Conservation (phyloP, 306 rosid species). For the Astragalus membranaceus region DNA sequence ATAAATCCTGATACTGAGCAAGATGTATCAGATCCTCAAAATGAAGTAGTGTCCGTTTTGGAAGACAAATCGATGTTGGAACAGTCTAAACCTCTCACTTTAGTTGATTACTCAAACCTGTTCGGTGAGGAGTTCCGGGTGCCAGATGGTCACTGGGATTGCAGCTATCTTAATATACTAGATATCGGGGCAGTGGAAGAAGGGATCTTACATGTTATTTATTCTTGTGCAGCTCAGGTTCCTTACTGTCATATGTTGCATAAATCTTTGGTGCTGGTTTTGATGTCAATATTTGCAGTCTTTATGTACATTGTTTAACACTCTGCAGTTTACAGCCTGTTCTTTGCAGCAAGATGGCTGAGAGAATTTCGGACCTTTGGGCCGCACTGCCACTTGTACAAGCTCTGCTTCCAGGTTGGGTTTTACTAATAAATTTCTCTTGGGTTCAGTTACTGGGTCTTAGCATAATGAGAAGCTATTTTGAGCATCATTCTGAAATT, state of each 20-base stretch:
- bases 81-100: slow-evolving; percentile 36
- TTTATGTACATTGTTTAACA: slow-evolving; percentile 32
- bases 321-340: slow-evolving; percentile 57
- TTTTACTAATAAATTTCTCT: slow-evolving; percentile 5
- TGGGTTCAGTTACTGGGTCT: background rate
- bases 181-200: slow-evolving; percentile 88
- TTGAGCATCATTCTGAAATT: background rate
- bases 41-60: slow-evolving; percentile 36
- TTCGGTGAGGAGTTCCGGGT: slow-evolving; percentile 80
- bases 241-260: slow-evolving; percentile 25
- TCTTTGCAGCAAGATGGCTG: slow-evolving; percentile 84
- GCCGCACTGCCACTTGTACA: slow-evolving; percentile 75
- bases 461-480: slow-evolving; percentile 1
- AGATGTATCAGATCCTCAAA: slow-evolving; percentile 43
- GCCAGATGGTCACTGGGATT: slow-evolving; percentile 72
- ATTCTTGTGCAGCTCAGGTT: slow-evolving; percentile 94
- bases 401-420: slow-evolving; percentile 86
- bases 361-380: slow-evolving; percentile 70
- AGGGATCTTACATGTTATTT: slow-evolving; percentile 82
- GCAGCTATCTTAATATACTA: slow-evolving; percentile 63
- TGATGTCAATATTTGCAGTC: slow-evolving; percentile 12
- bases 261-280: background rate
- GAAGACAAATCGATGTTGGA: slow-evolving; percentile 53
- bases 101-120: slow-evolving; percentile 65
- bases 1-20: slow-evolving; percentile 47